Evolutionary conservation across 495 filamentous ascomycete genomes (phyloP).

Genomic region (Neurospora sp.): DNA sequence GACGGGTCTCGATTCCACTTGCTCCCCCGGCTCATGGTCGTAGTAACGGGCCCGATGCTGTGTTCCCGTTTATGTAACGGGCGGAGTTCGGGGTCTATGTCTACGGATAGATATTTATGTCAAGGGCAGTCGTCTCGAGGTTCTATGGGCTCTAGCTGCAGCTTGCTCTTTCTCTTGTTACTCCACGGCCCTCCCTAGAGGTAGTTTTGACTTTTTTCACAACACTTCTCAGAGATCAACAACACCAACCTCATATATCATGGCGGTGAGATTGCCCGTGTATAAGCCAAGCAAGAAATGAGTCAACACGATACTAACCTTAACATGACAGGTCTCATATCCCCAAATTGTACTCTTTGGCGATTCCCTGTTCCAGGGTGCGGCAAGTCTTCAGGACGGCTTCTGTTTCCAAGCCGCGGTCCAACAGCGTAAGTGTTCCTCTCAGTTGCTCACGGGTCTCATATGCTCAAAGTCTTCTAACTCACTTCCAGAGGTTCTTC

Average conservation of each 20-base stretch:
- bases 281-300: background rate
- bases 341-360: conserved; percentile 71
- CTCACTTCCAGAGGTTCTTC: conserved; percentile 26
- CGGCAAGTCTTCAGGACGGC: conserved; percentile 45
- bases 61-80: background rate
- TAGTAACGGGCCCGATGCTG: background rate
- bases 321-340: conserved; percentile 24
- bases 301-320: background rate
- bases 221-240: background rate
- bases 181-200: background rate
- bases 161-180: background rate
- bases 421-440: conserved; percentile 47
- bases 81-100: background rate
- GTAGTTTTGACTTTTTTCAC: no score
- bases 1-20: background rate
- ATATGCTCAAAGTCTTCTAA: background rate
- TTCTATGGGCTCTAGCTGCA: background rate
- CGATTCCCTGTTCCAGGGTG: conserved; percentile 66
- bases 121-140: background rate
- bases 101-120: background rate
- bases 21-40: background rate
- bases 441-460: background rate
- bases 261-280: background rate
- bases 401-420: conserved; percentile 65
- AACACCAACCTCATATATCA: background rate